phyloP scores from a whole-genome alignment of 2,329 filamentous ascomycete genomes.

The Fusarium dlaminii region DNA sequence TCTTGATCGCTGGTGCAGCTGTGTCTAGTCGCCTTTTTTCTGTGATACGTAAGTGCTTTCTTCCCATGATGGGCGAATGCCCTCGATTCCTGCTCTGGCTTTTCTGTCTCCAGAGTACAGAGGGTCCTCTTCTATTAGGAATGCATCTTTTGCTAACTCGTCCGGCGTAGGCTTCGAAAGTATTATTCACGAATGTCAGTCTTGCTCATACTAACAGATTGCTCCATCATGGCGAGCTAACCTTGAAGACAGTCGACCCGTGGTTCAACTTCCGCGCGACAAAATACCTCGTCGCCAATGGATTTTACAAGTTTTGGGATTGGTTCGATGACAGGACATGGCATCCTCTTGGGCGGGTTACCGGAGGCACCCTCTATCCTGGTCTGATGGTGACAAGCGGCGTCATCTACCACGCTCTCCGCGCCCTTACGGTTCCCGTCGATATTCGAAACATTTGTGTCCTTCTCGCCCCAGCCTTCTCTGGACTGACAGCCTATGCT shows the following conservation, averaged over 20 bases:
- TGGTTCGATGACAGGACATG: constrained; percentile 99
- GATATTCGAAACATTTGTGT: constrained; percentile 99
- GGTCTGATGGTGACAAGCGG: constrained; percentile 99
- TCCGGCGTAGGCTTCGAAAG: constrained; percentile 82
- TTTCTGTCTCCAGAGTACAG: not conserved
- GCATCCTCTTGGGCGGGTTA: constrained; percentile 98
- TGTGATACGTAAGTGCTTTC: constrained; percentile 82
- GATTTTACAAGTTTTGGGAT: constrained; percentile 99
- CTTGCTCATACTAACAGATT: constrained; percentile 18
- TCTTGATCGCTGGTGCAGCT: constrained; percentile 89
- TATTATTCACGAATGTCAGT: constrained; percentile 99
- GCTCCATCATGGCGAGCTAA: constrained; percentile 38
- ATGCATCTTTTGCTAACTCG: constrained; percentile 45
- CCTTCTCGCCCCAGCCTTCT: constrained; percentile 92
- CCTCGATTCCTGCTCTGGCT: not conserved
- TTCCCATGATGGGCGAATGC: constrained; percentile 11
- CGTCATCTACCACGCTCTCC: constrained; percentile 92
- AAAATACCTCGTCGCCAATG: constrained; percentile 95
- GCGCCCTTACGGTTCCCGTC: constrained; percentile 87
- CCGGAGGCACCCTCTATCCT: constrained; percentile 97
- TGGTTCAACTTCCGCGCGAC: constrained; percentile 99
- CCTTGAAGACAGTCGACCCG: constrained; percentile 78
- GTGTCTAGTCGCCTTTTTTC: constrained; percentile 96
- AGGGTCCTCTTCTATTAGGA: not conserved
- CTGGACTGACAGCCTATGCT: constrained; percentile 90